phyloP scores from a whole-genome alignment of 148 eudicot species.

The Oxyria digyna region DNA sequence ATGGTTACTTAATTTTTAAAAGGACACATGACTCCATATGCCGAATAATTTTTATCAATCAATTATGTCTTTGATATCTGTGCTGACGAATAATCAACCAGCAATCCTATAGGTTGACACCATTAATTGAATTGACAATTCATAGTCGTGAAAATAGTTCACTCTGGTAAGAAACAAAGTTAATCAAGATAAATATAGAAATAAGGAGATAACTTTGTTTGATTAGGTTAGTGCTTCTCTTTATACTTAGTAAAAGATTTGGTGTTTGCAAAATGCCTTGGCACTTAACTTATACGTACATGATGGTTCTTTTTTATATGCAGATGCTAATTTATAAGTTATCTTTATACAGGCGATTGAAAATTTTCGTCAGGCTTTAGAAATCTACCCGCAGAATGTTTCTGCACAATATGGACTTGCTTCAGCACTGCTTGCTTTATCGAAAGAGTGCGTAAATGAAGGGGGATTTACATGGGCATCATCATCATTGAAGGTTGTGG shows the following conservation, averaged over 20 bases:
- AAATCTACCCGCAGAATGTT: conserved; percentile 44
- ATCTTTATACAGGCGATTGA: conserved; percentile 53
- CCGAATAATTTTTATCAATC: not conserved
- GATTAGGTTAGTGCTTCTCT: not conserved
- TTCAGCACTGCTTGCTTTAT: conserved; percentile 70
- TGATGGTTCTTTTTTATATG: not conserved
- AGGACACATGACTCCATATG: not conserved
- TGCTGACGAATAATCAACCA: too few relatives aligned
- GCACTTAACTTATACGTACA: not conserved
- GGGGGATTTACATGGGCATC: conserved; percentile 95
- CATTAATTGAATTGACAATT: too few relatives aligned
- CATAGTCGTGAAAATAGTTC: not conserved
- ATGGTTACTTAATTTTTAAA: not conserved
- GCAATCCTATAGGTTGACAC: too few relatives aligned
- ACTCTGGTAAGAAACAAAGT: not conserved
- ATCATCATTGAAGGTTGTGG: conserved; percentile 76
- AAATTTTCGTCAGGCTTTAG: conserved; percentile 65
- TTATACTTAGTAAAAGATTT: not conserved
- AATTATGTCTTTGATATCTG: not conserved
- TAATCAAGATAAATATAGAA: not conserved
- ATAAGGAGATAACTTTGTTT: not conserved
- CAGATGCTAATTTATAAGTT: not conserved
- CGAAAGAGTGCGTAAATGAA: conserved; percentile 65
- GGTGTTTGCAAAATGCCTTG: not conserved
- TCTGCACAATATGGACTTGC: conserved; percentile 86